These are phyloP conservation scores for Pseudonitzschia delicatissima DNA, from an alignment of 108 stramenopile species.

Conservation along the genomic window DNA sequence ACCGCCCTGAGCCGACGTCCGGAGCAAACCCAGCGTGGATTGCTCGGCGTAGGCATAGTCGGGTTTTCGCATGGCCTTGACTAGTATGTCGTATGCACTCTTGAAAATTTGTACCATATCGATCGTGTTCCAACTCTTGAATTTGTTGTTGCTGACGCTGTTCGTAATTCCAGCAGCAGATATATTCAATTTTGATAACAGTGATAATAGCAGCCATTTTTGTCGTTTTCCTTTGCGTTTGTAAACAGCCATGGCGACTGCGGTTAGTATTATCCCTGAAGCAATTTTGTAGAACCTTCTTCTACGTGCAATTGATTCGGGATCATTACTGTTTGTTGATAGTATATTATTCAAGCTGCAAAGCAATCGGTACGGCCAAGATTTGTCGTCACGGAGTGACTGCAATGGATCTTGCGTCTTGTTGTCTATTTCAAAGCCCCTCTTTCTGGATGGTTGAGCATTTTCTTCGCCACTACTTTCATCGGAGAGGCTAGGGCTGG, in stretches of 20 bases:
- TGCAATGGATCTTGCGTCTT: too few relatives aligned
- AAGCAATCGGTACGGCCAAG: too few relatives aligned
- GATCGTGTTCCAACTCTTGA: neutral
- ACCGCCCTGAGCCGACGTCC: slow-evolving; percentile 28
- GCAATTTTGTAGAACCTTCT: neutral
- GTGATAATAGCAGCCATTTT: neutral
- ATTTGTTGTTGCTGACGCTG: neutral
- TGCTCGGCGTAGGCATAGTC: slow-evolving; percentile 18
- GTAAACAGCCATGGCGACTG: neutral
- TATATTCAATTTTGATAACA: neutral
- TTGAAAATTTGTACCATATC: neutral
- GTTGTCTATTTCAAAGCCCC: too few relatives aligned
- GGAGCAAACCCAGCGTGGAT: slow-evolving; percentile 34
- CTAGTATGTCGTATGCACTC: neutral
- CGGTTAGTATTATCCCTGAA: slow-evolving; percentile 1
- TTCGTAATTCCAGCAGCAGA: neutral
- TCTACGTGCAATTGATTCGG: slow-evolving; percentile 34
- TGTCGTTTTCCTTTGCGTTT: neutral
- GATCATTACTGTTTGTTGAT: slow-evolving; percentile 54
- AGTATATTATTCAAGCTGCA: slow-evolving; percentile 57
- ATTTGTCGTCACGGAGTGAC: too few relatives aligned
- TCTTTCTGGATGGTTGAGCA: too few relatives aligned
- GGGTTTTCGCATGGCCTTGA: neutral
- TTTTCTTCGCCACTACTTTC: too few relatives aligned
- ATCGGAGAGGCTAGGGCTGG: too few relatives aligned